phyloP scores from a whole-genome alignment of 768 basidiomycete genomes.

The Gyrodon lividus region DNA sequence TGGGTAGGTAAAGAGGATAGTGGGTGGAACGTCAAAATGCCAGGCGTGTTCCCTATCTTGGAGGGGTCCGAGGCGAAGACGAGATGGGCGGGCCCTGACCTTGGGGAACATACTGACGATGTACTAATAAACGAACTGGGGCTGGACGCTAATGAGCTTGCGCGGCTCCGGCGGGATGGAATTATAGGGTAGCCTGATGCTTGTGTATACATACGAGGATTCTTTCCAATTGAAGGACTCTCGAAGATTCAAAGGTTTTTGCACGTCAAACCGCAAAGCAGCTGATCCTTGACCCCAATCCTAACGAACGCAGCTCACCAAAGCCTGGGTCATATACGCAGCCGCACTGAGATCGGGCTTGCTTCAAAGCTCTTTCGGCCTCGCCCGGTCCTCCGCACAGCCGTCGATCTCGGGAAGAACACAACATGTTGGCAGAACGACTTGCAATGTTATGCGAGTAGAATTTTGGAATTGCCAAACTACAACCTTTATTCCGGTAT shows the following conservation, averaged over 20 bases:
- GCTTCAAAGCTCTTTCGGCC: too few relatives aligned
- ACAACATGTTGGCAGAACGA: too few relatives aligned
- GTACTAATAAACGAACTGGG: conserved; percentile 46
- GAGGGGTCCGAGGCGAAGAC: conserved; percentile 58
- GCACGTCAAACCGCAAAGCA: background rate
- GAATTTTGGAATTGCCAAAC: too few relatives aligned
- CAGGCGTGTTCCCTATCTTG: conserved; percentile 59
- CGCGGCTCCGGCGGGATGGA: conserved; percentile 38
- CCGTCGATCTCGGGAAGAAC: too few relatives aligned
- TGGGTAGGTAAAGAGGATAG: conserved; percentile 41
- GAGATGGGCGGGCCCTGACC: conserved; percentile 66
- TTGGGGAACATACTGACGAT: conserved; percentile 59
- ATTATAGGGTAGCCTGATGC: conserved; percentile 34
- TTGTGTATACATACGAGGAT: background rate
- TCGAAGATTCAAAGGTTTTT: background rate
- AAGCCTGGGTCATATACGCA: too few relatives aligned
- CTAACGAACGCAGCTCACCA: too few relatives aligned
- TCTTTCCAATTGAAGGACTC: too few relatives aligned
- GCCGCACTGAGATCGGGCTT: too few relatives aligned
- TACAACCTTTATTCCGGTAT: background rate
- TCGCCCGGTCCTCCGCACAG: too few relatives aligned
- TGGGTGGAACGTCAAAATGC: conserved; percentile 69
- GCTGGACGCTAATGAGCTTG: conserved; percentile 36
- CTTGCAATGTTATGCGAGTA: too few relatives aligned
- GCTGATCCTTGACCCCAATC: too few relatives aligned